Conservation (phyloP, 352 stramenopile species). For the Nothophytophthora sp. region DNA sequence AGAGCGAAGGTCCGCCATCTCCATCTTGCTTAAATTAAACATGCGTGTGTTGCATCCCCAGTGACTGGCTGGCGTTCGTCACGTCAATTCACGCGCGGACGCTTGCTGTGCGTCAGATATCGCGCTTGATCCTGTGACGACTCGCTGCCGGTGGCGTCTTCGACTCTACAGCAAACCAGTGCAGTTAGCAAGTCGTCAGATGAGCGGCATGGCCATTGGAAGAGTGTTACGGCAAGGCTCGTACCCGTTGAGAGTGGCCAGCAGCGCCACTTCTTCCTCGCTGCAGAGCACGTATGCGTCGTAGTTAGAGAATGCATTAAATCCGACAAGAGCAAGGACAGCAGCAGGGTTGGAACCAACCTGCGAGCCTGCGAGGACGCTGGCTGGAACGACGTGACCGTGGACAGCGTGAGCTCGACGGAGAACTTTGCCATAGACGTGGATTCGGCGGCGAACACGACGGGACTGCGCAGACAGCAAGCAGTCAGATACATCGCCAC, state of each 20-base stretch:
- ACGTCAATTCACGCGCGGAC: constrained; percentile 35
- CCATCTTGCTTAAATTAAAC: constrained; percentile 20
- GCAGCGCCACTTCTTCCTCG: constrained; percentile 38
- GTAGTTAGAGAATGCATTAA: neutral
- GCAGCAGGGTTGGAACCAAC: constrained; percentile 8
- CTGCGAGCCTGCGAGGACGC: constrained; percentile 54
- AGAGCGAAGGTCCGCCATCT: constrained; percentile 1
- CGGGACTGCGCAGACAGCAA: constrained; percentile 38
- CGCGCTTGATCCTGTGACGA: constrained; percentile 53
- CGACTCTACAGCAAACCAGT: constrained; percentile 1
- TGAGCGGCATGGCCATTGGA: neutral
- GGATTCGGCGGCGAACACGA: constrained; percentile 74
- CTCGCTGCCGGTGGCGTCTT: constrained; percentile 8
- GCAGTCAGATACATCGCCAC: too few species aligned
- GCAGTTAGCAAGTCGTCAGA: neutral
- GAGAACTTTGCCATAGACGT: constrained; percentile 67
- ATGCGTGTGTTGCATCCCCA: constrained; percentile 20
- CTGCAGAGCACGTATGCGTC: constrained; percentile 5
- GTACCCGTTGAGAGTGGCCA: constrained; percentile 10
- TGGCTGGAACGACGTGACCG: constrained; percentile 79
- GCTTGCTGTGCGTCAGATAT: constrained; percentile 69
- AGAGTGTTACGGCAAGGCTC: too few species aligned
- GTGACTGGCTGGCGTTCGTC: constrained; percentile 2
- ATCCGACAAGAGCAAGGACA: neutral
- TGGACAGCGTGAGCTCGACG: constrained; percentile 85